These are phyloP conservation scores for Sporothrix phasma DNA, from an alignment of 2,329 filamentous ascomycete genomes.

Conservation along the genomic window DNA sequence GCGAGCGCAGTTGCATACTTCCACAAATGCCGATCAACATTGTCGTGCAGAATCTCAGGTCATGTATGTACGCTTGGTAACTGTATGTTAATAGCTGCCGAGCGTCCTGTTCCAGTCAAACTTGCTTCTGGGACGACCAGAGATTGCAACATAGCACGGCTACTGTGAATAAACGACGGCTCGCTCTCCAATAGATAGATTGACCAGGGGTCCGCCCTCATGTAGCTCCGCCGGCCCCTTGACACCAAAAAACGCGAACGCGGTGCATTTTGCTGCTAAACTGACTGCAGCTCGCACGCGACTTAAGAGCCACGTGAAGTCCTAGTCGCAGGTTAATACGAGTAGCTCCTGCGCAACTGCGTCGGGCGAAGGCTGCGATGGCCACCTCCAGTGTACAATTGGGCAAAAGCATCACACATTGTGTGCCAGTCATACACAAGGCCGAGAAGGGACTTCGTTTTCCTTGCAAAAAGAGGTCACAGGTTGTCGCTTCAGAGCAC, in stretches of 20 bases:
- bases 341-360: neutral
- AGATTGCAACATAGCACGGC: neutral
- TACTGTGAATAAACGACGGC: neutral
- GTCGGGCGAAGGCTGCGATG: neutral
- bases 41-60: conserved; percentile 15
- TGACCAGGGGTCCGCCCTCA: neutral
- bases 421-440: neutral
- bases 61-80: neutral
- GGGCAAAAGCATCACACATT: neutral
- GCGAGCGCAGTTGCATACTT: conserved; percentile 35
- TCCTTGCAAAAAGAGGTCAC: neutral
- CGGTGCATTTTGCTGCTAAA: neutral
- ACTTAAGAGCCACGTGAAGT: neutral
- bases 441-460: neutral
- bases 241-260: conserved; percentile 10
- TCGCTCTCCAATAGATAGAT: neutral
- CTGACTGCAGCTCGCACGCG: neutral
- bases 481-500: neutral
- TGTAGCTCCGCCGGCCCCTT: neutral
- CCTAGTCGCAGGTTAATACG: neutral
- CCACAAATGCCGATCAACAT: conserved; percentile 75
- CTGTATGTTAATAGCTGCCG: neutral
- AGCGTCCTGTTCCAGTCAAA: neutral
- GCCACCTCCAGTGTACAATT: neutral
- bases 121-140: neutral